Evolutionary conservation across 805 yeast species (phyloP).

Genomic region (Candida ascalaphidarum): DNA sequence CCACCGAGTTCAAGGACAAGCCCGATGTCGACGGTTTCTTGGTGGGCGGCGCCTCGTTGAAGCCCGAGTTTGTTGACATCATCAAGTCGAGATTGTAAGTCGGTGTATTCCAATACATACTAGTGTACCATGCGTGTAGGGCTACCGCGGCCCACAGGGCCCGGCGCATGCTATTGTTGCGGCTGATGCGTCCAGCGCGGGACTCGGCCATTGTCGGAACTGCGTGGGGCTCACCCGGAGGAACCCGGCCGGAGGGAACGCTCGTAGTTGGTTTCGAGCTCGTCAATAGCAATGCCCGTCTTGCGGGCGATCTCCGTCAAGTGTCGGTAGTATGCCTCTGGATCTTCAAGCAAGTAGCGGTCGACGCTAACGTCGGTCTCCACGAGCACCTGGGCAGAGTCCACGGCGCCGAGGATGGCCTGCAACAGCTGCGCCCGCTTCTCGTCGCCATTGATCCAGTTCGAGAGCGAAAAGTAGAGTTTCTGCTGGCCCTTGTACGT

Average conservation of each 20-base stretch:
- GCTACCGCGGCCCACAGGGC: too few species aligned
- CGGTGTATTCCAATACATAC: not conserved
- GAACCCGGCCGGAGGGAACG: too few species aligned
- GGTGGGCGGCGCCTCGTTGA: constrained; percentile 98
- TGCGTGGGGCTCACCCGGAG: too few species aligned
- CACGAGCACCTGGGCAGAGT: constrained; percentile 16
- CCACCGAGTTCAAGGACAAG: constrained; percentile 83
- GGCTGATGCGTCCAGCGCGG: too few species aligned
- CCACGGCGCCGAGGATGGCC: constrained; percentile 9
- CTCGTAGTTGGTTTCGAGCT: too few species aligned
- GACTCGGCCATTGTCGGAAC: too few species aligned
- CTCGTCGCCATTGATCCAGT: constrained; percentile 35
- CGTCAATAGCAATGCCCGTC: too few species aligned
- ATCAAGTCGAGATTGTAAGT: constrained; percentile 78
- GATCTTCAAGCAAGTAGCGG: constrained; percentile 7
- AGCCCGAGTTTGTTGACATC: constrained; percentile 95
- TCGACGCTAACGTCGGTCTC: constrained; percentile 33
- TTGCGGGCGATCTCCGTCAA: too few species aligned
- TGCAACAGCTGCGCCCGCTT: constrained; percentile 14
- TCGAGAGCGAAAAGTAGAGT: constrained; percentile 47
- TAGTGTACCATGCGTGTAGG: too few species aligned
- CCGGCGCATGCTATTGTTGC: too few species aligned
- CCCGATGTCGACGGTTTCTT: constrained; percentile 95
- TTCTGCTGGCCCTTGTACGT: constrained; percentile 17
- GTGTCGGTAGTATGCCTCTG: too few species aligned